Conservation (phyloP, 176 grass and related monocot genomes). For the Triticum timopheevii region DNA sequence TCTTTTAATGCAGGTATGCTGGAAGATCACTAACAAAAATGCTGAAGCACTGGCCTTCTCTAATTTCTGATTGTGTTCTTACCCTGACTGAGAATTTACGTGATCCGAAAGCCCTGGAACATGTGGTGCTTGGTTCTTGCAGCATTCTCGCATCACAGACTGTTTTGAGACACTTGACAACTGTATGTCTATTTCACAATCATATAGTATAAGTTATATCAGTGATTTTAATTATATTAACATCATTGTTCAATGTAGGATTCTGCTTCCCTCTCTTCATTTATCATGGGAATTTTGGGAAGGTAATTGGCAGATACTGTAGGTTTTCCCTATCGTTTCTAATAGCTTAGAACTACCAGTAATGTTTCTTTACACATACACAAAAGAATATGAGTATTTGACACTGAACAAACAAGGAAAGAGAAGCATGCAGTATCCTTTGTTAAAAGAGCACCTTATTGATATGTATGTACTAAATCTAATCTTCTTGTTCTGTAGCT, state of each 20-base stretch:
- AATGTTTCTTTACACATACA: slow-evolving; percentile 13
- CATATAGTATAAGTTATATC: slow-evolving; percentile 16
- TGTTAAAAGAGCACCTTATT: slow-evolving; percentile 3
- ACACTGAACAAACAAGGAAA: slow-evolving; percentile 5
- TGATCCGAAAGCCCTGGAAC: slow-evolving; percentile 67
- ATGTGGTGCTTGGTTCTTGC: slow-evolving; percentile 86
- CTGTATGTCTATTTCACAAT: slow-evolving; percentile 46
- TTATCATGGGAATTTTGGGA: slow-evolving; percentile 83
- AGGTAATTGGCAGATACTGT: slow-evolving; percentile 53
- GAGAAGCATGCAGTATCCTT: slow-evolving; percentile 16
- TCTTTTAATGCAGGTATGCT: slow-evolving; percentile 64
- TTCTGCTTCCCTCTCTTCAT: slow-evolving; percentile 69
- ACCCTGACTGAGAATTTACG: slow-evolving; percentile 59
- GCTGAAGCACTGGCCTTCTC: slow-evolving; percentile 81
- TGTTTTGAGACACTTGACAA: slow-evolving; percentile 75
- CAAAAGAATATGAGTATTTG: background rate
- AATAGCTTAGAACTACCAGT: background rate
- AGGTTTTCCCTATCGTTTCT: background rate
- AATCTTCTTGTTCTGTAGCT: slow-evolving; percentile 53
- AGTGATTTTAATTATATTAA: slow-evolving; percentile 23
- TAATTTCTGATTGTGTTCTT: slow-evolving; percentile 74
- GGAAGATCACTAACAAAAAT: slow-evolving; percentile 81
- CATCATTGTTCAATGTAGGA: slow-evolving; percentile 54
- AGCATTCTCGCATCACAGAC: slow-evolving; percentile 67
- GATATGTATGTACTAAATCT: slow-evolving; percentile 30